phyloP scores from a whole-genome alignment of 2,329 filamentous ascomycete genomes.

The Fusarium haematococcum region DNA sequence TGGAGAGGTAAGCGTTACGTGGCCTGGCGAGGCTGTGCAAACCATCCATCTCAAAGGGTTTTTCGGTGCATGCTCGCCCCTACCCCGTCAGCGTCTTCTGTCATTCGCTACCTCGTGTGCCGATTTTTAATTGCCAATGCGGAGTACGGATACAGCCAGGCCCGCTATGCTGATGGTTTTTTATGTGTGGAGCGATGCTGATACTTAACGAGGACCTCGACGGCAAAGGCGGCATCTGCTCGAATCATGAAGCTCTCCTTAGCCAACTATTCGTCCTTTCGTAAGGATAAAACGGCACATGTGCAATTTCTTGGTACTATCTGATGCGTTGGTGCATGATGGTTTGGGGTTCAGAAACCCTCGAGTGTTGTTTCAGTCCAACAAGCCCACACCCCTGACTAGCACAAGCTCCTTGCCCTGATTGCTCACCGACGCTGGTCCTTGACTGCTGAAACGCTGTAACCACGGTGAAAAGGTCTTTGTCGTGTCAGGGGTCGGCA shows the following conservation, averaged over 20 bases:
- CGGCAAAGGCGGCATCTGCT: not conserved
- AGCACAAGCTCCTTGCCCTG: not conserved
- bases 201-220: not conserved
- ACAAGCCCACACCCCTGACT: not conserved
- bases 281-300: not conserved
- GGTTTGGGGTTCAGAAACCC: not conserved
- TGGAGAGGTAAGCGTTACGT: constrained; percentile 20
- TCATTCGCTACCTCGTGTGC: not conserved
- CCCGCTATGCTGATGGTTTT: not conserved
- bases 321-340: not conserved
- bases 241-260: not conserved
- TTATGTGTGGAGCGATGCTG: not conserved
- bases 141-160: constrained; percentile 2
- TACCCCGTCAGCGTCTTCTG: not conserved
- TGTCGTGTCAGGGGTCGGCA: not conserved
- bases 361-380: not conserved
- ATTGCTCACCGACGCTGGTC: not conserved
- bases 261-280: not conserved
- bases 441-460: constrained; percentile 10
- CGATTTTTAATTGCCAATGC: constrained; percentile 21
- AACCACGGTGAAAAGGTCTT: not conserved
- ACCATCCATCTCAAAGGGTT: constrained; percentile 3
- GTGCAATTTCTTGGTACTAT: not conserved
- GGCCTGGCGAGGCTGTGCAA: constrained; percentile 42
- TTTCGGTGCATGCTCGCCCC: not conserved